These are phyloP conservation scores for Psidium friedrichsthalianum DNA, from an alignment of 345 rosid species.

Conservation along the genomic window DNA sequence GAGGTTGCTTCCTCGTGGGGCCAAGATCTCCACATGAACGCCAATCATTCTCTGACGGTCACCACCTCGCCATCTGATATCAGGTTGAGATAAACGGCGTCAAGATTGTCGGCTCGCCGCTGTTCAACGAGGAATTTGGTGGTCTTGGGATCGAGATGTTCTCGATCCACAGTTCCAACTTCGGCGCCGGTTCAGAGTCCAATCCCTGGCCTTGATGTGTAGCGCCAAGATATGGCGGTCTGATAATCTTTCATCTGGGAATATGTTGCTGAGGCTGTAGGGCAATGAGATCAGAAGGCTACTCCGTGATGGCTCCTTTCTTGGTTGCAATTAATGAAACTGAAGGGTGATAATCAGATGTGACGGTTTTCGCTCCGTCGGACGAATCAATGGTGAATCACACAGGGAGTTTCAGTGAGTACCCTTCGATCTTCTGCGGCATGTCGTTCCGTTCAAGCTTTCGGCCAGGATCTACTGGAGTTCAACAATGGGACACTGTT, in stretches of 20 bases:
- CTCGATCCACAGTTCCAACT: constrained; percentile 11
- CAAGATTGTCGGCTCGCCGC: constrained; percentile 4
- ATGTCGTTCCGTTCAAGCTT: constrained; percentile 21
- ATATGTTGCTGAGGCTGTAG: not conserved
- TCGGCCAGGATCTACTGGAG: constrained; percentile 17
- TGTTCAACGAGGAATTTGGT: constrained; percentile 27
- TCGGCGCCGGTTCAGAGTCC: not conserved
- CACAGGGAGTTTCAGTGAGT: constrained; percentile 5
- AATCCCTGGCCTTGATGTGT: not conserved
- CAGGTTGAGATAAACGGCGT: constrained; percentile 13
- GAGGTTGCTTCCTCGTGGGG: constrained; percentile 12
- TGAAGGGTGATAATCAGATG: not conserved
- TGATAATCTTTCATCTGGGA: not conserved
- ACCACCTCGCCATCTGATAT: constrained; percentile 4
- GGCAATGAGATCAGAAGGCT: constrained; percentile 18
- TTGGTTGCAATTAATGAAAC: constrained; percentile 20
- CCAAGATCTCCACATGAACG: constrained; percentile 20
- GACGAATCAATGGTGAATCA: constrained; percentile 11
- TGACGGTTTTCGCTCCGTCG: constrained; percentile 26
- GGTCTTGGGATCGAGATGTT: constrained; percentile 19
- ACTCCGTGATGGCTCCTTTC: constrained; percentile 35
- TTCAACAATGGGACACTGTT: constrained; percentile 4
- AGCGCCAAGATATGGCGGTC: not conserved
- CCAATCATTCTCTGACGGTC: constrained; percentile 23
- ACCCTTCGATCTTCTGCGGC: constrained; percentile 17